These are phyloP conservation scores for Rhodamnia rubescens DNA, from an alignment of 345 rosid species.

Conservation along the genomic window DNA sequence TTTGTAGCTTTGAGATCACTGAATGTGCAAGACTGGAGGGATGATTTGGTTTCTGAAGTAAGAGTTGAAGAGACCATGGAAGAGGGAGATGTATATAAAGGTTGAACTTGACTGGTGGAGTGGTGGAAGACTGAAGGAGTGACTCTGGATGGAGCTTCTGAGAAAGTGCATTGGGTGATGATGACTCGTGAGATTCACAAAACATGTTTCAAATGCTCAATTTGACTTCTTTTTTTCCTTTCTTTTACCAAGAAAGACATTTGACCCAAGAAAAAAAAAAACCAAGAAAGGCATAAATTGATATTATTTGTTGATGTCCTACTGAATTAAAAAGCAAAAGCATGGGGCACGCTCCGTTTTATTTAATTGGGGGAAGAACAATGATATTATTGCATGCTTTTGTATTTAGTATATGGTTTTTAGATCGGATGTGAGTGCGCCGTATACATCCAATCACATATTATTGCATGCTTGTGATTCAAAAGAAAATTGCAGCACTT, in stretches of 20 bases:
- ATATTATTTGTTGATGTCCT: not conserved
- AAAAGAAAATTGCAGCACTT: not conserved
- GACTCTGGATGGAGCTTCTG: not conserved
- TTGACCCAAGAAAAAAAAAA: no score
- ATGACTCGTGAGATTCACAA: not conserved
- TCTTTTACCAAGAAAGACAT: no score
- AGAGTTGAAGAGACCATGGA: no score
- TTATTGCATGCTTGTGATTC: not conserved
- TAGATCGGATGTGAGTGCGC: no score
- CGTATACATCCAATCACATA: not conserved
- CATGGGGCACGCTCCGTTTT: not conserved
- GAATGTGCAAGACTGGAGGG: not conserved
- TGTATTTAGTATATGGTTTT: not conserved
- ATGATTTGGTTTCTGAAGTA: not conserved
- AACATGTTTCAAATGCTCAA: not conserved
- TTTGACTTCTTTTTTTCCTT: not conserved
- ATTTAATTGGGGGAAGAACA: not conserved
- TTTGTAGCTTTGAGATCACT: not conserved
- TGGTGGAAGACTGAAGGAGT: not conserved
- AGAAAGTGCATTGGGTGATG: not conserved
- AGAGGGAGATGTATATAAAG: no score
- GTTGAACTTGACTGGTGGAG: not conserved
- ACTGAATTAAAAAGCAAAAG: not conserved
- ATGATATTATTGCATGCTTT: not conserved
- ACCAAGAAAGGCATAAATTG: rapidly evolving